Evolutionary conservation across 2,329 filamentous ascomycete genomes (phyloP), one percentile per base, ranked within the genome.

Genomic region (Furcasterigmium furcatum): DNA sequence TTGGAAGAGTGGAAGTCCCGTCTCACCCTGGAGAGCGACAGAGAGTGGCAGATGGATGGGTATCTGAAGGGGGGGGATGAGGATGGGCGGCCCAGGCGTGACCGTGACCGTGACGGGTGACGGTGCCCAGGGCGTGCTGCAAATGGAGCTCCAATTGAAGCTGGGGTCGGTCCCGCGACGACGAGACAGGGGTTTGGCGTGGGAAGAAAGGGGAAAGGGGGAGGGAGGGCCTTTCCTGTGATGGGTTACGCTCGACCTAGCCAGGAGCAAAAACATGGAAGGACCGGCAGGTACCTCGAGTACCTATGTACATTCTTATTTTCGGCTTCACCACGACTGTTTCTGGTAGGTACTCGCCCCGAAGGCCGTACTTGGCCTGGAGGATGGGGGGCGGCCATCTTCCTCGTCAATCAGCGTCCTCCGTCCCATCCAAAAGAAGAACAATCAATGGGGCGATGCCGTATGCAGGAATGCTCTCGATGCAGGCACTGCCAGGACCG

Each of bases 401-500:
- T n/a, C n/a, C n/a, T n/a, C n/a, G n/a, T n/a, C n/a, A n/a, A 27
- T 12, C 12, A 27, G 24, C 24, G 12, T 12, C 24, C 24, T 27
- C 24, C 24, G 24, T 7, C 24, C 7, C 12, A 24, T 40, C 38
- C 38, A 40, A 40, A 40, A 40, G 38, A 22, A 40, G 38, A 12
- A 12, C 24, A 27, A 16, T 21, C 18, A 21, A 40, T 40, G 38
- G 38, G 38, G 38, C 38, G 38, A 40, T 40, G 38, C 38, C 21
- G 22, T 24, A 27, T 27, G 24, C 38, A 40, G 38, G 38, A 40
- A 40, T 40, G 38, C 38, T 24, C 22, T 27, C 19, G 21, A 40
- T 40, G 38, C 38, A 40, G 38, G 38, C 38, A 40, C 38, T 24
- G 22, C 38, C 38, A 40, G 38, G 18, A 21, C 12, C 12, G 24